phyloP scores from a whole-genome alignment of 306 rosid genomes.

The Citrullus amarus region DNA sequence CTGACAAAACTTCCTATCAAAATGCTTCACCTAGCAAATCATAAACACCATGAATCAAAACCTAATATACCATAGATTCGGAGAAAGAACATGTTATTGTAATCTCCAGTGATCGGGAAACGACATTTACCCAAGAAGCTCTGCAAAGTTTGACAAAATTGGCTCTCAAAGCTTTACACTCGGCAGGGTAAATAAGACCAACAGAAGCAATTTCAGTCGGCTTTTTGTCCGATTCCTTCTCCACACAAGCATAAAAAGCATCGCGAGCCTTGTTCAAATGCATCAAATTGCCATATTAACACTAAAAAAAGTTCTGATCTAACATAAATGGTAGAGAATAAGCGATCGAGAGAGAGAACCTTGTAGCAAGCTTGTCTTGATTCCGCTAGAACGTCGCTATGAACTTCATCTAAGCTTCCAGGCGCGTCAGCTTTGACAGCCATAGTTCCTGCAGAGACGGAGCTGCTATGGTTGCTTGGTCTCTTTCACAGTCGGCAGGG shows the following conservation, averaged over 20 bases:
- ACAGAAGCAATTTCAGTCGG: slow-evolving; percentile 82
- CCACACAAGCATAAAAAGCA: slow-evolving; percentile 70
- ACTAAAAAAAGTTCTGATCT: neutral
- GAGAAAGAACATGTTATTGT: neutral
- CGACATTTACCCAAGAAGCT: slow-evolving; percentile 63
- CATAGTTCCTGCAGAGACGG: slow-evolving; percentile 21
- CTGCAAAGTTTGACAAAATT: slow-evolving; percentile 66
- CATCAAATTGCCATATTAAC: slow-evolving; percentile 6
- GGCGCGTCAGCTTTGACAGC: slow-evolving; percentile 41
- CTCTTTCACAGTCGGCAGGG: neutral
- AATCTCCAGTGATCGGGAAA: neutral
- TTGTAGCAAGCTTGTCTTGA: slow-evolving; percentile 75
- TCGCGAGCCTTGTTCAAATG: slow-evolving; percentile 59
- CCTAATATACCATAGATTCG: neutral
- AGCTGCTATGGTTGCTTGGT: neutral
- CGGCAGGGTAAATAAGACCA: slow-evolving; percentile 73
- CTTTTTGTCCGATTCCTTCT: slow-evolving; percentile 54
- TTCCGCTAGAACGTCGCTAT: slow-evolving; percentile 51
- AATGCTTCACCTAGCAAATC: slow-evolving; percentile 68
- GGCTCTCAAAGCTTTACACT: slow-evolving; percentile 48
- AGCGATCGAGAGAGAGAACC: slow-evolving; percentile 22
- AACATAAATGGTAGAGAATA: neutral
- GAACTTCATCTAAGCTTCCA: slow-evolving; percentile 38
- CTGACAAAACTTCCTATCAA: slow-evolving; percentile 74
- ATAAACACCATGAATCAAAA: neutral